Base-by-base conservation (phyloP, 1,284 basidiomycete genomes). In the Grifola frondosa region DNA sequence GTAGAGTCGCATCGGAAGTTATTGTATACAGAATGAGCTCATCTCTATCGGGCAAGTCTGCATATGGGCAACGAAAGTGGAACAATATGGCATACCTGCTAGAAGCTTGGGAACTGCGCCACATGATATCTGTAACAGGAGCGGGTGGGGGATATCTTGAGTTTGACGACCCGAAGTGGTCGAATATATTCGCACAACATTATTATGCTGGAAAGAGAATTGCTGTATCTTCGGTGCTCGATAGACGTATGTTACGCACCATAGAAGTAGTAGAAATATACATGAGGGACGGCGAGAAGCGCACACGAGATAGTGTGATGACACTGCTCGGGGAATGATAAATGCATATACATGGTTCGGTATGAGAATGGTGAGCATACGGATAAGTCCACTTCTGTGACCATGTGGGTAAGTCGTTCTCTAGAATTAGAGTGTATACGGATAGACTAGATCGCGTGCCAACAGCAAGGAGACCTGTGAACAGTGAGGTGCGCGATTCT, bases 341-440 rank as follows among this genome's bases (percentile, higher is more conserved):
- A 44, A 53, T 37, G 42, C 44, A 44, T 38, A 49, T 44, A 46
- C 28, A 43, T 25, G 1, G 23, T 22, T n/a, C 16, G 20, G 21
- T 37, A 31, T 37, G 42, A 29, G 31, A 22, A 43, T 37, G 33
- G 28, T 17, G 13, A 22, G 64, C 77, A 48, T 68, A 88, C 88
- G 68, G 57, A 38, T 71, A 65, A 16, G 68, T 73, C 88, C 88
- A 90, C 64, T 88, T 88, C 56, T 69, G 68, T 5, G 80, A 82
- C 89, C 89, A 91, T 2, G 80, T 84, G 10, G 81, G 84, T 17
- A 91, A 73, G 60, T 89, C 85, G 56, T 89, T 84, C 55, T 90
- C 84, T 30, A 88, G 71, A 44, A 84, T 79, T 30, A 90, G 66
- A 2, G 81, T 86, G 56, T 87, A 86, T 1, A 89, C 76, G 3